phyloP scores from a whole-genome alignment of 495 filamentous ascomycete species.

The Aspergillus diversus region DNA sequence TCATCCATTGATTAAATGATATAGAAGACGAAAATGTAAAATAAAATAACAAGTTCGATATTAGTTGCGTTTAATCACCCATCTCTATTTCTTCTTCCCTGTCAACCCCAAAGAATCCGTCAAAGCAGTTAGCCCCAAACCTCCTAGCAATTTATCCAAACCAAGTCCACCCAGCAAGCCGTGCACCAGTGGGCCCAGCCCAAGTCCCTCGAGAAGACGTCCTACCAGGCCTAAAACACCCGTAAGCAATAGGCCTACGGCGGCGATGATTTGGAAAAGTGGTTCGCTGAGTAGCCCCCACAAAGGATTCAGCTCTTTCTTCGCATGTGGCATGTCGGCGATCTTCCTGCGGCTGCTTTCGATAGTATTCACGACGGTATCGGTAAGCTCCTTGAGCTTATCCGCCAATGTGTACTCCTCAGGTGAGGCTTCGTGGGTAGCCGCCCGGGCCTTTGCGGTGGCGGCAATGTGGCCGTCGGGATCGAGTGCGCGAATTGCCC shows the following conservation, averaged over 20 bases:
- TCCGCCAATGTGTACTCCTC: conserved; percentile 89
- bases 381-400: conserved; percentile 72
- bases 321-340: conserved; percentile 87
- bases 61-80: neutral
- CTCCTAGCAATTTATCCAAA: conserved; percentile 73
- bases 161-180: conserved; percentile 81
- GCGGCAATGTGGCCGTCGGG: conserved; percentile 84
- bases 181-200: conserved; percentile 78
- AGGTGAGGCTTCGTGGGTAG: conserved; percentile 78
- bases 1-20: too few species aligned
- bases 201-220: conserved; percentile 78
- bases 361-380: conserved; percentile 71
- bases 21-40: too few species aligned
- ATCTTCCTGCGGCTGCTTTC: conserved; percentile 85
- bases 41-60: too few species aligned
- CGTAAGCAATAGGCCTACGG: conserved; percentile 79
- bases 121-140: conserved; percentile 69
- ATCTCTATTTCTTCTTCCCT: conserved; percentile 27
- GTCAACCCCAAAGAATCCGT: conserved; percentile 56
- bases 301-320: conserved; percentile 90
- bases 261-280: conserved; percentile 90
- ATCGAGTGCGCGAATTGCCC: conserved; percentile 86
- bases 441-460: conserved; percentile 82
- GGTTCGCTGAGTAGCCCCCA: conserved; percentile 83
- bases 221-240: conserved; percentile 86